phyloP scores from a whole-genome alignment of 331 rosid genomes.

The Rhamnella rubrinervis region DNA sequence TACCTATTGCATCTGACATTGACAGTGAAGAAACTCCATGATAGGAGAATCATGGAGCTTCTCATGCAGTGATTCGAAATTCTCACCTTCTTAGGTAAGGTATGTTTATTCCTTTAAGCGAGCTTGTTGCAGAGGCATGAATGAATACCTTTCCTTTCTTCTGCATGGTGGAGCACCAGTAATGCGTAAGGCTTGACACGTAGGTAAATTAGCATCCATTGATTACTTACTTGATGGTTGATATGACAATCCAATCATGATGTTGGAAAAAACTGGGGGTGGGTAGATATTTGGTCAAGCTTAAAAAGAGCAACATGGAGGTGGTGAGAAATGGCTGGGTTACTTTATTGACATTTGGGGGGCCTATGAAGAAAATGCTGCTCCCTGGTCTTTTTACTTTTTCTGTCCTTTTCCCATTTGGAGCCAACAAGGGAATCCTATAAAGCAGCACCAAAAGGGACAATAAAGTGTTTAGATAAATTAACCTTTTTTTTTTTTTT shows the following conservation, averaged over 20 bases:
- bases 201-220: background rate
- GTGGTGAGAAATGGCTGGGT: background rate
- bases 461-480: conserved; percentile 11
- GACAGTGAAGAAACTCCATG: conserved; percentile 11
- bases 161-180: conserved; percentile 15
- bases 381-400: background rate
- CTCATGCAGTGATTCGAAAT: conserved; percentile 17
- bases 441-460: conserved; percentile 22
- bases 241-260: background rate
- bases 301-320: background rate
- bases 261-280: conserved; percentile 1
- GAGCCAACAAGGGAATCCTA: conserved; percentile 42
- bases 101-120: background rate
- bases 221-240: background rate
- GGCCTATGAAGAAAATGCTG: background rate
- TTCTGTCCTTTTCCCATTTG: conserved; percentile 30
- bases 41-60: background rate
- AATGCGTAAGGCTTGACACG: background rate
- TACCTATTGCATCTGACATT: conserved; percentile 22
- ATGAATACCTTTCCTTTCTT: conserved; percentile 13
- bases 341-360: conserved; percentile 40
- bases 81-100: conserved; percentile 42
- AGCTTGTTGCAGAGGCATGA: conserved; percentile 18
- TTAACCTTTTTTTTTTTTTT: conserved; percentile 8
- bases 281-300: background rate